Conservation (phyloP, 768 basidiomycete genomes). For the Collybiopsis luxurians region DNA sequence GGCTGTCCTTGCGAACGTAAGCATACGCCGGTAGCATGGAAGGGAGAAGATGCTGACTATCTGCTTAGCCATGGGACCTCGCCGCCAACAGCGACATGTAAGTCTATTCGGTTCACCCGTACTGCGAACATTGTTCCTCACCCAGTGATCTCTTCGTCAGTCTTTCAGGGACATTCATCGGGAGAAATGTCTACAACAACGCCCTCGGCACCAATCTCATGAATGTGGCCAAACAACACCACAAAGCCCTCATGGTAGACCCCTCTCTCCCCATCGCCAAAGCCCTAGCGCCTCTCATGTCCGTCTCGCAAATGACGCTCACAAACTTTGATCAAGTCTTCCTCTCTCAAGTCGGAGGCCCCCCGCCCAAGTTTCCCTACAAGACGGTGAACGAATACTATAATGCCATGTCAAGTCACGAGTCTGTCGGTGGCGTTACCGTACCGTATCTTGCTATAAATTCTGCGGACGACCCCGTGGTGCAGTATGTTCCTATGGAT, state of each 20-base stretch:
- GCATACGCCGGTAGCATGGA: conserved; percentile 13
- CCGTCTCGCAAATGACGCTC: conserved; percentile 30
- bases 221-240: conserved; percentile 32
- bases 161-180: conserved; percentile 34
- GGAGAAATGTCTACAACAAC: conserved; percentile 42
- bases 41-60: background rate
- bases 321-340: conserved; percentile 37
- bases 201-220: conserved; percentile 52
- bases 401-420: conserved; percentile 55
- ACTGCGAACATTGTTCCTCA: background rate
- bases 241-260: conserved; percentile 28
- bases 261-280: conserved; percentile 26
- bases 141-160: conserved; percentile 22
- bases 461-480: conserved; percentile 76
- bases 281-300: conserved; percentile 9
- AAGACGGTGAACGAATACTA: conserved; percentile 45
- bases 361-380: conserved; percentile 41
- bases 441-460: conserved; percentile 79
- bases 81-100: conserved; percentile 15
- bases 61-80: conserved; percentile 10
- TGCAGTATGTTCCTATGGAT: conserved; percentile 59
- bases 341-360: conserved; percentile 41
- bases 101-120: conserved; percentile 27
- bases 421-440: conserved; percentile 52
- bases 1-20: conserved; percentile 48